Base-by-base conservation (phyloP, 371 early-diverging fungal species). In the Saksenaea vasiformis region DNA sequence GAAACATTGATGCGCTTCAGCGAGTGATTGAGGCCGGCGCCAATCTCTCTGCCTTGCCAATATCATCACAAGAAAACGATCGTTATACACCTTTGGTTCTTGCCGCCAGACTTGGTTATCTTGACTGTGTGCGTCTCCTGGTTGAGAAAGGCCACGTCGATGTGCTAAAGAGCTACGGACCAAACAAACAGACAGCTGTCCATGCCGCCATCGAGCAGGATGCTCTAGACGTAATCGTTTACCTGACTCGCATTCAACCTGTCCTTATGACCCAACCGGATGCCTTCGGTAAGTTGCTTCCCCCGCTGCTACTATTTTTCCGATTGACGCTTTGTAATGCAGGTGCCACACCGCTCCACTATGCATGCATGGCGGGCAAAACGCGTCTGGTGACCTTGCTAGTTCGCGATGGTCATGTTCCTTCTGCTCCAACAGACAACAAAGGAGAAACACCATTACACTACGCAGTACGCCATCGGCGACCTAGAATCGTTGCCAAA, bases 321-420 rank as follows among this genome's bases (percentile, higher is more conserved):
- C n/a, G 2, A 13, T 41, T 65, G 26, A 59, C 28, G 44, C 39
- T 28, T 34, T 67, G 51, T 22, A 17, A 10, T 17, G 1, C 24
- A 80, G 80, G 81, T 19, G 77, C 79, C 7, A 77, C 77, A 10
- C 72, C 77, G 19, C 67, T 81, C 31, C 82, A 81, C 61, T 78
- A 78, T 65, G 82, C 82, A n/a, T 77, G 75, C 58, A 69, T 61
- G 22, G 37, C 58, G 14, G 82, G 82, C 7, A 70, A 68, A 24
- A 57, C 72, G 1, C 62, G 70, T 0, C 11, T 75, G 7, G 60
- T 75, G 28, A 66, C 67, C 1, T 35, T 73, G 5, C 68, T 79
- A 36, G 41, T 73, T 2, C 63, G 69, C 55, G 71, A 73, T 9
- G 72, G 67, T 38, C 66, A 60, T 13, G 51, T 55, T 4, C 39